Percentiles rank a stretch among this genome's conserved stretches.
phyloP scores from a whole-genome alignment of 129 eudicot species.

The Flaveria bidentis region DNA sequence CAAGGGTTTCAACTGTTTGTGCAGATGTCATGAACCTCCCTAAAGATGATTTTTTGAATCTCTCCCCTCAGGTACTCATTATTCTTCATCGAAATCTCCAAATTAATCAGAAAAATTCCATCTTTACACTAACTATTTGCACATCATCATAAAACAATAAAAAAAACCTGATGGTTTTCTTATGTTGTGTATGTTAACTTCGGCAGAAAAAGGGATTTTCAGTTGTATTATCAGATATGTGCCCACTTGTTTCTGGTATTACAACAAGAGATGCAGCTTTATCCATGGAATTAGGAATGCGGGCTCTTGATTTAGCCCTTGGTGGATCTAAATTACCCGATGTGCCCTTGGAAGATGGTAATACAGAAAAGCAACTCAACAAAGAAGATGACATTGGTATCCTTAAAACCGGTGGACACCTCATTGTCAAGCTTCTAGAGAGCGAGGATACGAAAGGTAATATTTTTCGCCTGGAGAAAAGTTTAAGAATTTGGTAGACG shows the following conservation, averaged over 20 bases:
- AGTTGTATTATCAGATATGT: constrained; percentile 91
- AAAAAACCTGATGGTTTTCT: neutral
- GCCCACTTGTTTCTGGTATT: constrained; percentile 90
- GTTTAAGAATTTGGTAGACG: neutral
- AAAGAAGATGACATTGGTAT: constrained; percentile 42
- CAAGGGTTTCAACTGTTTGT: constrained; percentile 77
- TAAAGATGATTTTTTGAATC: constrained; percentile 52
- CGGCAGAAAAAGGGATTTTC: constrained; percentile 80
- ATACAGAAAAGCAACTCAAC: constrained; percentile 24
- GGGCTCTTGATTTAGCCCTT: constrained; percentile 83
- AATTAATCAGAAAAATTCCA: neutral
- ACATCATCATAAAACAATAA: neutral
- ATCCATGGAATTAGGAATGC: constrained; percentile 88
- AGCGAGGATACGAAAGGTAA: constrained; percentile 87
- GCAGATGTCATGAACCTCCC: constrained; percentile 82
- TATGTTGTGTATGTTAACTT: neutral
- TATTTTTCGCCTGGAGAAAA: neutral
- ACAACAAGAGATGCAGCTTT: constrained; percentile 80
- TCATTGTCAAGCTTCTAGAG: constrained; percentile 82
- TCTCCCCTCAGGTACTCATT: constrained; percentile 76
- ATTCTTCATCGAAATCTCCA: neutral
- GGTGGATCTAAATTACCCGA: constrained; percentile 43
- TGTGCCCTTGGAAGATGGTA: constrained; percentile 17
- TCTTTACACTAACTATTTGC: neutral
- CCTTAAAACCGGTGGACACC: constrained; percentile 71